Evolutionary conservation across 2,329 filamentous ascomycete species (phyloP).

Genomic region (Metarhizium humberi): DNA sequence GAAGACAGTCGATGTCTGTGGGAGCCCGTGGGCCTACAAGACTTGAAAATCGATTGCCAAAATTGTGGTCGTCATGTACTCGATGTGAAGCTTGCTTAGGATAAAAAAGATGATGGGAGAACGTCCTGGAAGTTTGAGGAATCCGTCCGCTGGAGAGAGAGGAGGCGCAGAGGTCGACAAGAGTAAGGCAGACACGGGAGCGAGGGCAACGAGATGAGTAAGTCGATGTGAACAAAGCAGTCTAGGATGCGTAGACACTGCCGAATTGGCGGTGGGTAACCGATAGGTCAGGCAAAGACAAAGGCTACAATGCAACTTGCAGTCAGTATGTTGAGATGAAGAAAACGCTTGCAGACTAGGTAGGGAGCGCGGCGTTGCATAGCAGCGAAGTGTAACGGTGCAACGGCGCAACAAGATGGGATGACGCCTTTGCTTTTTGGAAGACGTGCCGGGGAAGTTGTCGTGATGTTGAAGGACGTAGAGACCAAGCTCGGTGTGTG

Average conservation of each 20-base stretch:
- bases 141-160: slow-evolving; percentile 1
- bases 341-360: no score
- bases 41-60: slow-evolving; percentile 25
- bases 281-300: slow-evolving; percentile 19
- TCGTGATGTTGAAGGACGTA: slow-evolving; percentile 4
- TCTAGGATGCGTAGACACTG: slow-evolving; percentile 9
- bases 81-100: slow-evolving; percentile 2
- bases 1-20: slow-evolving; percentile 20
- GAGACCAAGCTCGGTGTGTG: neutral
- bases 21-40: slow-evolving; percentile 27
- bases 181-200: slow-evolving; percentile 11
- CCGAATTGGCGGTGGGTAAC: slow-evolving; percentile 18
- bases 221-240: slow-evolving; percentile 11
- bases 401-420: neutral
- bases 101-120: slow-evolving; percentile 8
- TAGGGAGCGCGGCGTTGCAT: no score
- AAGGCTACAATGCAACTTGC: slow-evolving; percentile 13
- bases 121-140: slow-evolving; percentile 1
- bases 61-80: slow-evolving; percentile 31
- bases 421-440: slow-evolving; percentile 1
- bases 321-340: slow-evolving; percentile 7
- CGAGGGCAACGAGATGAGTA: slow-evolving; percentile 9
- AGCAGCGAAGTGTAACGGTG: neutral
- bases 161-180: neutral
- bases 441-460: neutral